Evolutionary conservation across 306 rosid species (phyloP), one percentile per base, ranked within the genome.

Genomic region (Ziziphus jujuba): DNA sequence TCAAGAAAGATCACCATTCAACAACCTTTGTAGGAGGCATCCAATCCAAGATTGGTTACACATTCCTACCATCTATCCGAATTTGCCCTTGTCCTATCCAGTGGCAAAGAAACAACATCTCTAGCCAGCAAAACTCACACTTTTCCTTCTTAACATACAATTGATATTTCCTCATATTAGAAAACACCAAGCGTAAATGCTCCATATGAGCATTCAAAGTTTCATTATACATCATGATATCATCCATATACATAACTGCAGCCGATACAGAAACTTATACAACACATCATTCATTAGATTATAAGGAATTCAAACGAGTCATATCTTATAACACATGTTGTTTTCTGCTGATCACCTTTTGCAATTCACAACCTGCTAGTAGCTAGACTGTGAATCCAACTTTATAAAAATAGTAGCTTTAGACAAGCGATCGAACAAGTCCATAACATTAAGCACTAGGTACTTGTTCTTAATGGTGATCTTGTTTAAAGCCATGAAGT

Each of bases 111-210:
- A 34, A 34, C 38, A 34, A 3, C 7, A 34, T 34, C 7, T 34
- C 7, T 7, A 7, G 7, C 5, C 38, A 34, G 7, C 10, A 17
- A 20, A 66, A 66, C 11, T 52, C 49, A 36, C 50, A 66, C 0
- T 66, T 66, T 13, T 51, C 33, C 10, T 25, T 51, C 20, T 66
- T 66, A 1, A 66, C 61, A n/a, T 52, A 52, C 21, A 66, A 19
- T 13, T 51, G 2, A 9, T 51, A 31, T 20, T 50, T 4, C 17
- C 34, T 50, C 3, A 66, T 3, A 3, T 21, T 33, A 5, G 7
- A 5, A 11, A 52, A 50, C 57, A 65, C 25, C 40, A 5, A 28
- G 1, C 3, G 31, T 4, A 28, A 33, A 33, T 17, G 60, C 19
- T 48, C 17, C 2, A 10, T 4, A 48, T 48, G 52, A 5, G 8